Evolutionary conservation across 192 early-diverging fungal species (phyloP).

Genomic region (Radiomyces spectabilis): DNA sequence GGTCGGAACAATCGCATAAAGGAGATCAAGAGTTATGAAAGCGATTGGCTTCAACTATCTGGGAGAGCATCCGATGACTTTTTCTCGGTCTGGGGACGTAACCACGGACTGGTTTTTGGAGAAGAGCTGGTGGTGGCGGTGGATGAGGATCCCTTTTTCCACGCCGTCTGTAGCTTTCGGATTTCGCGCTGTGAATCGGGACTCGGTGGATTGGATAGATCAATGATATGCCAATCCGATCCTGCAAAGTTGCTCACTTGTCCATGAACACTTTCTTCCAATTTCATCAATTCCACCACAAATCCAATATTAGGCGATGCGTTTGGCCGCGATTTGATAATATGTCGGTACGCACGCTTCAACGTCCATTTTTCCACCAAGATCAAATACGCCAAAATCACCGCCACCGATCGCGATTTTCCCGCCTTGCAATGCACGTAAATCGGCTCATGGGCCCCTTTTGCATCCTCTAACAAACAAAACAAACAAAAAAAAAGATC

Average conservation of each 20-base stretch:
- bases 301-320: constrained; percentile 77
- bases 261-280: constrained; percentile 57
- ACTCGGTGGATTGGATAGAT: not conserved
- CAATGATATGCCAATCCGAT: constrained; percentile 22
- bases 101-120: no score
- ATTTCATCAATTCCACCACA: constrained; percentile 56
- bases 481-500: not conserved
- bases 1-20: no score
- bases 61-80: no score
- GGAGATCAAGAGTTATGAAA: no score
- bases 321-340: constrained; percentile 51
- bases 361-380: constrained; percentile 51
- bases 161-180: not conserved
- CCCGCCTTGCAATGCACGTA: constrained; percentile 80
- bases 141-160: no score
- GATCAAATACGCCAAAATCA: constrained; percentile 65
- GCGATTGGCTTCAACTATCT: no score
- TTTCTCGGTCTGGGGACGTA: no score
- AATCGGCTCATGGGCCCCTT: constrained; percentile 34
- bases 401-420: constrained; percentile 66
- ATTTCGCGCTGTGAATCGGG: constrained; percentile 7
- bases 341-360: constrained; percentile 57
- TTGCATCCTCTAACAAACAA: constrained; percentile 17
- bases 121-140: no score
- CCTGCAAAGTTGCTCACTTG: constrained; percentile 27